phyloP scores from a whole-genome alignment of 1,284 basidiomycete genomes.

The Cutaneotrichosporon mucoides region DNA sequence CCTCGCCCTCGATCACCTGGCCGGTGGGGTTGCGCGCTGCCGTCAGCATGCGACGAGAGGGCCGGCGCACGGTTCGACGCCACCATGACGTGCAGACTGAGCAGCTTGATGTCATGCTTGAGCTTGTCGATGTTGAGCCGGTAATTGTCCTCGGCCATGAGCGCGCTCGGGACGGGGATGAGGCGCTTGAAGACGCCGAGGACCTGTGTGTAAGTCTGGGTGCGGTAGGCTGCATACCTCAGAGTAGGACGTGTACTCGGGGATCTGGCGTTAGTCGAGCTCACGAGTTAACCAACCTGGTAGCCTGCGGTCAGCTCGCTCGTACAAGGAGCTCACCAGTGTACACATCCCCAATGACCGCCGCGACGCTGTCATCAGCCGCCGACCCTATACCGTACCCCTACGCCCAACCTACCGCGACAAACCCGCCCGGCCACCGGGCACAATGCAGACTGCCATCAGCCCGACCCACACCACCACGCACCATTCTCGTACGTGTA shows the following conservation, averaged over 20 bases:
- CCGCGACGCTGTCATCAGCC: background rate
- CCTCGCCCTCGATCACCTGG: conserved; percentile 67
- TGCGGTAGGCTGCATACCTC: conserved; percentile 54
- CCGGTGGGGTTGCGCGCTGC: conserved; percentile 61
- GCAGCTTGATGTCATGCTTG: conserved; percentile 64
- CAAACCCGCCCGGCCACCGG: conserved; percentile 82
- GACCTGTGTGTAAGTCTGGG: conserved; percentile 60
- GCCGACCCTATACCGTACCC: too few species aligned
- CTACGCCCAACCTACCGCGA: conserved; percentile 59
- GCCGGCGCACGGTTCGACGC: conserved; percentile 62
- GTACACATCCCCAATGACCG: conserved; percentile 33
- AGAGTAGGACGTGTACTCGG: conserved; percentile 49
- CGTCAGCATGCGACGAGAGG: background rate
- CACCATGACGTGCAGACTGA: conserved; percentile 79
- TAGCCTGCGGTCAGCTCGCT: conserved; percentile 21
- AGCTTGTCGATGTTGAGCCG: conserved; percentile 62
- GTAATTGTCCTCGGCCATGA: conserved; percentile 54
- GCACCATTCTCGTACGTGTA: conserved; percentile 78
- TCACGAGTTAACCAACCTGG: too few species aligned
- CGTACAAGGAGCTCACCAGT: conserved; percentile 17
- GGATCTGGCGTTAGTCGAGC: conserved; percentile 19
- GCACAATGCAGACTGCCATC: conserved; percentile 51
- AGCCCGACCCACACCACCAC: background rate
- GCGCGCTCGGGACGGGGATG: conserved; percentile 76
- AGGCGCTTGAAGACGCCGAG: conserved; percentile 81